phyloP scores from a whole-genome alignment of 768 basidiomycete species.

The Trametes maxima region DNA sequence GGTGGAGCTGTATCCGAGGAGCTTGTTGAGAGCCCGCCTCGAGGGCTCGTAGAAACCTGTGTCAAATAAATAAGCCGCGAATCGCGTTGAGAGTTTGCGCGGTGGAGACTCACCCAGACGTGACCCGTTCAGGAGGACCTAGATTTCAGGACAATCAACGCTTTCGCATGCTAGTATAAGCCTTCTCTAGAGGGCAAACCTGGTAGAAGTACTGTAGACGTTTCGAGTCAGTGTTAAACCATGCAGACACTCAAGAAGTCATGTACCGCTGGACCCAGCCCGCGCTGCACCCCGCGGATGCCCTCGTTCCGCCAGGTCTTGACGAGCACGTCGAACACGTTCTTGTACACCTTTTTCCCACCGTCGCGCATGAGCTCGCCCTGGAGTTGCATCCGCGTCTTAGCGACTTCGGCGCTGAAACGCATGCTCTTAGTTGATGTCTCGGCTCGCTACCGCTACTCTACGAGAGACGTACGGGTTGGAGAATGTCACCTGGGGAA shows the following conservation, averaged over 20 bases:
- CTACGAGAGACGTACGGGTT: slow-evolving; percentile 44
- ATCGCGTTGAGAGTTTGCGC: not conserved
- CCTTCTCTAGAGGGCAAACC: slow-evolving; percentile 45
- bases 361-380: slow-evolving; percentile 85
- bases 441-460: not conserved
- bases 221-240: not conserved
- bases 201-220: slow-evolving; percentile 79
- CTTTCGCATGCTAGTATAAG: not conserved
- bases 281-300: slow-evolving; percentile 84
- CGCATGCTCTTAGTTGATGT: not conserved
- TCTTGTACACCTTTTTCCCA: slow-evolving; percentile 76
- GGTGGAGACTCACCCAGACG: slow-evolving; percentile 59
- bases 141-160: not conserved
- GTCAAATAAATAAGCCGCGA: too few relatives aligned
- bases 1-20: slow-evolving; percentile 60
- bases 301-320: slow-evolving; percentile 92
- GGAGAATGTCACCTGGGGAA: slow-evolving; percentile 67
- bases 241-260: slow-evolving; percentile 30
- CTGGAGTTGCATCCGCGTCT: slow-evolving; percentile 95
- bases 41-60: slow-evolving; percentile 95
- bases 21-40: slow-evolving; percentile 64
- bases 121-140: slow-evolving; percentile 93
- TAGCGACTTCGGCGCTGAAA: slow-evolving; percentile 67
- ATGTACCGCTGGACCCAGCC: slow-evolving; percentile 80
- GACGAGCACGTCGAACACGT: slow-evolving; percentile 73